Evolutionary conservation across 1,284 basidiomycete species (phyloP), one percentile per base, ranked within the genome.

Genomic region (Rhodotorula sp.): DNA sequence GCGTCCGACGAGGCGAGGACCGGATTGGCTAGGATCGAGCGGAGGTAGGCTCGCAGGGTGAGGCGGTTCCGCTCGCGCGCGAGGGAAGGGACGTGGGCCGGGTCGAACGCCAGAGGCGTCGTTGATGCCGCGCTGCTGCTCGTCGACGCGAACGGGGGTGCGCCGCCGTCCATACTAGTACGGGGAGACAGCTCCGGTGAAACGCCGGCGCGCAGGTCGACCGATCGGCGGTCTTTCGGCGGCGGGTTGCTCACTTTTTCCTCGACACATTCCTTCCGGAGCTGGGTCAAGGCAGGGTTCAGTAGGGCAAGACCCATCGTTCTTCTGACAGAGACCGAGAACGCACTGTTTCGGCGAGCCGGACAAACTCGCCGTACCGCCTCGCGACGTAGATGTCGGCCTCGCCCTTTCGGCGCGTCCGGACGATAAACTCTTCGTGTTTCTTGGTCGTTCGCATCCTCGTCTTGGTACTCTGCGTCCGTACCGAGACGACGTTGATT

Each of bases 381-480:
- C 96, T 86, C 1, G 93, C 91, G 4, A 98, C 95, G 79, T 87
- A 94, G 6, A 93, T 85, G 75, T 96, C 93, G 2, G 84, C 84
- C 70, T 86, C 85, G 18, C 87, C 85, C 6, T 87, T 85, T 46
- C 92, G 84, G 20, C 89, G 86, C 0, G 95, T 99, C 44, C 92
- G 87, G 49, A 99, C 88, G 77, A 99, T 88, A 80, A 99, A 99
- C 84, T 98, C 95, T 90, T 96, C 93, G 80, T 96, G 94, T 26
- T 84, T 86, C 75, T 88, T 87, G 22, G 14, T 42, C 78, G 87
- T 92, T 69, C 94, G 84, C 70, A 97, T 86, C 48, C 91, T 86
- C 17, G 91, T 90, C 82, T 88, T 93, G 80, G 92, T 89, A 6
- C 87, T 82, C 6, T 94, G 87, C 0, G 87, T 87, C 68, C 92